These are phyloP conservation scores for Cutaneotrichosporon cutaneum DNA, from an alignment of 1,284 basidiomycete species.

Conservation along the genomic window DNA sequence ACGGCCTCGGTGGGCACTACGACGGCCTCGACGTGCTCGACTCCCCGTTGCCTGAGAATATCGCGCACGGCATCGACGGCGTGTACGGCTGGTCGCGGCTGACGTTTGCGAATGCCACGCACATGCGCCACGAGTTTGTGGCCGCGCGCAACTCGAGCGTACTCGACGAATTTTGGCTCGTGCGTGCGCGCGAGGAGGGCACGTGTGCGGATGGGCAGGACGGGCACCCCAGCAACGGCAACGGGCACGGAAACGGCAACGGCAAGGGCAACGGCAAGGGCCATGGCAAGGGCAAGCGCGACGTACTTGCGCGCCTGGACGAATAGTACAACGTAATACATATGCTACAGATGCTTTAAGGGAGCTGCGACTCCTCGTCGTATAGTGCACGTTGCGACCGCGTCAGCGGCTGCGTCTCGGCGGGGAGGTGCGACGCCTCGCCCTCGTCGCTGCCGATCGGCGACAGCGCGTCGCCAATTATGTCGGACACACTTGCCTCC, in stretches of 20 bases:
- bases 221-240: not conserved
- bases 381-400: not conserved
- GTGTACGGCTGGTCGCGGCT: conserved; percentile 42
- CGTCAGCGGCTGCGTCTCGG: not conserved
- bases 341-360: not conserved
- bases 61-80: conserved; percentile 31
- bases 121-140: conserved; percentile 33
- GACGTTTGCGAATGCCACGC: conserved; percentile 44
- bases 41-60: conserved; percentile 29
- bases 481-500: too few relatives aligned
- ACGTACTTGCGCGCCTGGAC: not conserved
- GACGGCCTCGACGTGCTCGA: conserved; percentile 41
- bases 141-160: conserved; percentile 29
- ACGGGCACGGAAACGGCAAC: not conserved
- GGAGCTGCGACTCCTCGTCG: not conserved
- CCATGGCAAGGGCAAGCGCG: conserved; percentile 5
- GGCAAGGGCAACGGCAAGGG: conserved; percentile 7
- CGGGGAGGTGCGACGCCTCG: not conserved
- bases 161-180: conserved; percentile 29
- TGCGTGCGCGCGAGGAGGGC: conserved; percentile 24
- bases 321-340: not conserved
- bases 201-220: not conserved
- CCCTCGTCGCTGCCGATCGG: not conserved
- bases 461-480: too few relatives aligned
- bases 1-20: conserved; percentile 45